Base-by-base conservation (phyloP, 2,329 filamentous ascomycete species). In the Scleromitrula shiraiana region DNA sequence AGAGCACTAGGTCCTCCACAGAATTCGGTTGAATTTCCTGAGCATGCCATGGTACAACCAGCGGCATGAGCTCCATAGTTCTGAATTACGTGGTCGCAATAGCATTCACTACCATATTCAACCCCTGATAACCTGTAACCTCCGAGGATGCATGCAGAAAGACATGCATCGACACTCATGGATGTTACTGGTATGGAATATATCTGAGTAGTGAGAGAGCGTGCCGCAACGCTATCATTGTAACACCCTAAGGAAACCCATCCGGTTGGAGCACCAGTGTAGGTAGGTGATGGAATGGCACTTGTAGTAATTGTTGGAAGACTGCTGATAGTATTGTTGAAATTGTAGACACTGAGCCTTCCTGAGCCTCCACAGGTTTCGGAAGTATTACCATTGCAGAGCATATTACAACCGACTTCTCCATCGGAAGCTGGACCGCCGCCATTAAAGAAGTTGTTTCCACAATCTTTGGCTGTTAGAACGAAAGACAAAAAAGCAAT, bases 71-170 rank as follows among this genome's bases (percentile, higher is more conserved):
- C 46, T 14, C 46, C 45, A 27, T 41, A 44, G 8, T 44, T 41
- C 5, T 49, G 7, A 20, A 58, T 45, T 10, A 44, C 8, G 38
- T 50, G 50, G 12, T 45, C 56, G 26, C 57, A 58, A 45, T 52
- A 62, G 17, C 63, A 63, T 47, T 64, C 55, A 2, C 46, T 50
- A 3, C 55, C 56, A 48, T 66, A 68, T 49, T 68, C 65, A 0
- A 64, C 46, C 7, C 65, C 66, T 3, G 62, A 58, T 20, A 59
- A 59, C 2, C 40, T 53, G 9, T 56, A 62, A 12, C 56, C 57
- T 36, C 43, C 50, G 36, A 35, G 30, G 4, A 57, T 56, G 9
- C 60, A 66, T 20, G 59, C 50, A 80, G 47, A 45, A 15, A 49
- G 39, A 20, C 56, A 59, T 19, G 50, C 33, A 27, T 59, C 43